Evolutionary conservation across 352 stramenopile genomes (phyloP), one percentile per base, ranked within the genome.

Genomic region (Aphanomyces astaci): DNA sequence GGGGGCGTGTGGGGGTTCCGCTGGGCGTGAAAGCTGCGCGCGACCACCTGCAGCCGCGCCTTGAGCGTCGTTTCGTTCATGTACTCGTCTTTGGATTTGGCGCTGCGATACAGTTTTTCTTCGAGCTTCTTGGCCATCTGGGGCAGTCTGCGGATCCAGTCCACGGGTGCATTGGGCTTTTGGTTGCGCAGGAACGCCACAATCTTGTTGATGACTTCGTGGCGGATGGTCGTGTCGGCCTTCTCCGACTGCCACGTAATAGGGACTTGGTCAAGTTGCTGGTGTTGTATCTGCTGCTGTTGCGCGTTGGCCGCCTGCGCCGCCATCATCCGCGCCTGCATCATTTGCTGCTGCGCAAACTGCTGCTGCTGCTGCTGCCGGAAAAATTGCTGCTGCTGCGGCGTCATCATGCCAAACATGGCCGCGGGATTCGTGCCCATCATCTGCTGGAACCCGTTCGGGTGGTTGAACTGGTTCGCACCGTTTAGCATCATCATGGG

Each of bases 121-220:
- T 99, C 96, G 43, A 99, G 79, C 51, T 96, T 87, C 68, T 98
- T 95, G 0, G 96, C 96, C 96, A 99, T 99, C 72, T 98, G 92
- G 0, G 96, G 96, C 22, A 99, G 80, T 71, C 98, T 98, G 66
- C 98, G 90, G 48, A 98, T 76, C 96, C 96, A 99, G 72, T 98
- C 97, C 27, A 92, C 78, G 3, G 94, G 90, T 4, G 96, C 94
- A 77, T 99, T 98, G 31, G 95, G 95, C 36, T 96, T 92, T 57
- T 98, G 89, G 56, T 95, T 94, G 70, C 98, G 87, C 39, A 99
- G 81, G 24, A 99, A 84, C 17, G 94, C 87, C 72, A 98, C 96
- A 70, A 97, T 98, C 39, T 94, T 82, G 71, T 86, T 88, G 52
- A 93, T 72, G 83, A 95, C 93, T 70, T 94, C 83, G 64, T 54